Evolutionary conservation across 192 early-diverging fungal species (phyloP), one percentile per base, ranked within the genome.

Genomic region (Coemansia sp.): DNA sequence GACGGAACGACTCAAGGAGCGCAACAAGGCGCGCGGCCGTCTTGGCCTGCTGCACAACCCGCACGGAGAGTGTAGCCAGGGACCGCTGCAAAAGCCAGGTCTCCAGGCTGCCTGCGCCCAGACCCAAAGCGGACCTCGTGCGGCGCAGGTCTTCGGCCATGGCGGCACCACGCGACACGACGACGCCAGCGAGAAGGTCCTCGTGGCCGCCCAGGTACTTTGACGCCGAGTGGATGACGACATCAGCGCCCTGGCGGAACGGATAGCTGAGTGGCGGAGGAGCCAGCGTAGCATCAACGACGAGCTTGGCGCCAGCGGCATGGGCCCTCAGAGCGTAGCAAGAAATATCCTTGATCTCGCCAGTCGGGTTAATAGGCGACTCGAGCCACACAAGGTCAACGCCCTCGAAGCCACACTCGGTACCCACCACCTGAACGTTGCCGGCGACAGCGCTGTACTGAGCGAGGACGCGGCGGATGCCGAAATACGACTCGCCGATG

Each of bases 191-290:
- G 43, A 93, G 74, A 8, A 89, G 72, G 79, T 92, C 91, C 42
- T 81, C 85, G 63, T 93, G 92, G 11, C 92, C 92, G 60, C 87
- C 88, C 29, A 93, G 72, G 69, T 86, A 93, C 84, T 93, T 93
- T 43, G 92, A 91, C 16, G 87, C 73, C 22, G 86, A 87, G 73
- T 93, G 91, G 81, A 93, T 80, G 20, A 90, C 88, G 34, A 91
- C 69, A 63, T 92, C 88, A 36, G 87, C 91, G 18, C 91, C 91
- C 72, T 82, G 76, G 22, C 75, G 74, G 74, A 92, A 82, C 43
- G 84, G 82, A 62, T 85, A 86, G 78, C 86, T 86, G 18, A 93
- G 76, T 8, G 91, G 91, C 6, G 92, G 91, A 7, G 91, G 91
- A 22, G 90, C 88, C 76, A 92, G 80, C n/a, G 91, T 93, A 2